These are phyloP conservation scores for Mortierella sp. DNA, from an alignment of 371 early-diverging fungal genomes.

Conservation along the genomic window DNA sequence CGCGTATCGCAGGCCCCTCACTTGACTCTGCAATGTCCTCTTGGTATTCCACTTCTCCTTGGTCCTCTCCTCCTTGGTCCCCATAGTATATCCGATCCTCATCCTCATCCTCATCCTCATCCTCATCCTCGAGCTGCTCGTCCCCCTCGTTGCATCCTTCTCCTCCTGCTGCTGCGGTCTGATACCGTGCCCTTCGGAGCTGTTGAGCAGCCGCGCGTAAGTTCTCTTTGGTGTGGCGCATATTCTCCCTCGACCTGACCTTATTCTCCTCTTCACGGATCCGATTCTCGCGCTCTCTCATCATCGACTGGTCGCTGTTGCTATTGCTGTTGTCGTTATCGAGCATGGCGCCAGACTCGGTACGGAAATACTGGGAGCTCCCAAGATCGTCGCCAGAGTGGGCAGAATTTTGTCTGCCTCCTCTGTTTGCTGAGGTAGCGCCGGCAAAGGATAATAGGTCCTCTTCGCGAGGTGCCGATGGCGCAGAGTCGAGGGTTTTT, in stretches of 20 bases:
- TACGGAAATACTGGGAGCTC: neutral
- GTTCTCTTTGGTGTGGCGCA: neutral
- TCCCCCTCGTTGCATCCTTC: constrained; percentile 1
- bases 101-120: neutral
- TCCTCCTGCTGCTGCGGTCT: neutral
- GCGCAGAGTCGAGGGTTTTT: constrained; percentile 36
- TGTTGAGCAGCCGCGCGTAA: neutral
- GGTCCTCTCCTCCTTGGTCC: neutral
- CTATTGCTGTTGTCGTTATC: neutral
- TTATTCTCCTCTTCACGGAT: constrained; percentile 1
- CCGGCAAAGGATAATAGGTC: neutral
- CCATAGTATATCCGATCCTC: neutral
- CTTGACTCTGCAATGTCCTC: neutral
- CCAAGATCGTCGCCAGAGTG: neutral
- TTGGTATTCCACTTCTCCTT: neutral
- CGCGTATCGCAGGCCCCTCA: neutral
- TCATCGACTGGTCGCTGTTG: neutral
- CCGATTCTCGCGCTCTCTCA: neutral
- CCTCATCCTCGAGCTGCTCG: neutral
- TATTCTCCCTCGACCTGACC: neutral
- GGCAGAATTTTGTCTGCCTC: neutral
- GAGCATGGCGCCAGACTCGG: neutral
- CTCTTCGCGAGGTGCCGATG: constrained; percentile 29
- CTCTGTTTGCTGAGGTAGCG: neutral
- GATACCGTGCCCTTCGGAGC: neutral